Evolutionary conservation across 305 asterid genomes (phyloP).

Genomic region (Rubia balearica): DNA sequence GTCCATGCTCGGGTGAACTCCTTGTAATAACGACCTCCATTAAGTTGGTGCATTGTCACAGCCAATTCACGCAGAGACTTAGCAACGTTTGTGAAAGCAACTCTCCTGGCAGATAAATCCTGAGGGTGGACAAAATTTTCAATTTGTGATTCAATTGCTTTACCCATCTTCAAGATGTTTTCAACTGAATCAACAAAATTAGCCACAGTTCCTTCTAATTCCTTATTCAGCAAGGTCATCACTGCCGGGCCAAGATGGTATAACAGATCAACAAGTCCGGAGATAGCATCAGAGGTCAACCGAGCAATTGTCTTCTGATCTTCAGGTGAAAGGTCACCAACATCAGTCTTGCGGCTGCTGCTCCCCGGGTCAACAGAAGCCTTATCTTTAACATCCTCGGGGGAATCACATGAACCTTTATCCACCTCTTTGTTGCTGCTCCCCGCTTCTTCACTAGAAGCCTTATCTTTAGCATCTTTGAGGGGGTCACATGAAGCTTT

Average conservation of each 20-base stretch:
- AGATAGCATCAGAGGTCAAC: slow-evolving; percentile 33
- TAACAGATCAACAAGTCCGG: slow-evolving; percentile 37
- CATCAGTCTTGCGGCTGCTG: slow-evolving; percentile 14
- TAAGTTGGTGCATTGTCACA: slow-evolving; percentile 38
- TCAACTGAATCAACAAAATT: slow-evolving; percentile 56
- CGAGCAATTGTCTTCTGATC: slow-evolving; percentile 59
- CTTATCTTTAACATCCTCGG: slow-evolving; percentile 2
- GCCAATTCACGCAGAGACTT: slow-evolving; percentile 32
- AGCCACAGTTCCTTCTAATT: slow-evolving; percentile 28
- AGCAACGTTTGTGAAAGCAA: slow-evolving; percentile 40
- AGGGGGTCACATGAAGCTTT: not conserved
- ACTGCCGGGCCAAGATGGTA: slow-evolving; percentile 69
- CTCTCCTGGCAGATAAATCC: slow-evolving; percentile 53
- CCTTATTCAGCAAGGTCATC: slow-evolving; percentile 54
- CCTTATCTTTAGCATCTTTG: not conserved
- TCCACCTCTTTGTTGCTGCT: too few species aligned
- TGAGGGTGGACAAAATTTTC: slow-evolving; percentile 88
- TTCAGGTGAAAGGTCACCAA: slow-evolving; percentile 50
- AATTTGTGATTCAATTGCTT: slow-evolving; percentile 47
- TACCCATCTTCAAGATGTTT: slow-evolving; percentile 43
- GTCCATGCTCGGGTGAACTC: slow-evolving; percentile 50
- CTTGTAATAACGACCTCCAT: slow-evolving; percentile 33
- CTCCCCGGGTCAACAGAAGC: slow-evolving; percentile 36
- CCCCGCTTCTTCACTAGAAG: not conserved
- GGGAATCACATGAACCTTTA: too few species aligned